Evolutionary conservation across 768 basidiomycete species (phyloP).

Genomic region (Tylopilus plumbeoviolaceoides): DNA sequence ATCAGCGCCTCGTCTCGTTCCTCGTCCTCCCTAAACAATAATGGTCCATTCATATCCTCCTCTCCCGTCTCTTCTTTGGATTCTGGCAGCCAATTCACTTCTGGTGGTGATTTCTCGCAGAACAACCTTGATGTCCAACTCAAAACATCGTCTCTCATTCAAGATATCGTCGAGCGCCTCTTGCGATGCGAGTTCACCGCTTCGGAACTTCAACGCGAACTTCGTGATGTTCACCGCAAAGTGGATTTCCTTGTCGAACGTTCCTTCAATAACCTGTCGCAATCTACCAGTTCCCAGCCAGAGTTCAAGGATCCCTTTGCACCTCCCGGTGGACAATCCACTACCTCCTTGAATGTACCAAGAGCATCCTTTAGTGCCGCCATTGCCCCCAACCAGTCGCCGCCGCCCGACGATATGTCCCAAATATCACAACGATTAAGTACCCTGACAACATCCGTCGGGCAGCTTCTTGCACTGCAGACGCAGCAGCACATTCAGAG

Average conservation of each 20-base stretch:
- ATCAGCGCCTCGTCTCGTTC: conserved; percentile 33
- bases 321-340: conserved; percentile 30
- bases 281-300: conserved; percentile 40
- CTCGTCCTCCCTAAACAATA: conserved; percentile 42
- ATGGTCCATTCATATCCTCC: conserved; percentile 50
- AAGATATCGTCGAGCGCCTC: conserved; percentile 73
- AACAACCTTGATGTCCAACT: conserved; percentile 69
- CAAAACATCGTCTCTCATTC: conserved; percentile 69
- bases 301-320: conserved; percentile 86
- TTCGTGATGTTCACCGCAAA: conserved; percentile 73
- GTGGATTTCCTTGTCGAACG: conserved; percentile 73
- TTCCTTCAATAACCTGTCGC: conserved; percentile 35
- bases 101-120: conserved; percentile 42
- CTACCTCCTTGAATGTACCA: conserved; percentile 37
- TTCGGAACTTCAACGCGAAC: conserved; percentile 69
- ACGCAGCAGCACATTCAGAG: conserved; percentile 65
- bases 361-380: conserved; percentile 63
- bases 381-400: conserved; percentile 69
- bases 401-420: conserved; percentile 64
- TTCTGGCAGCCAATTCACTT: conserved; percentile 62
- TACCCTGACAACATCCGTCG: conserved; percentile 78
- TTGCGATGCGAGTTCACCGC: conserved; percentile 64
- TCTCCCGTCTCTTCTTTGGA: conserved; percentile 79
- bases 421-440: conserved; percentile 76
- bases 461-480: conserved; percentile 77